Evolutionary conservation across 192 early-diverging fungal species (phyloP).

Genomic region (Podila minutissima): DNA sequence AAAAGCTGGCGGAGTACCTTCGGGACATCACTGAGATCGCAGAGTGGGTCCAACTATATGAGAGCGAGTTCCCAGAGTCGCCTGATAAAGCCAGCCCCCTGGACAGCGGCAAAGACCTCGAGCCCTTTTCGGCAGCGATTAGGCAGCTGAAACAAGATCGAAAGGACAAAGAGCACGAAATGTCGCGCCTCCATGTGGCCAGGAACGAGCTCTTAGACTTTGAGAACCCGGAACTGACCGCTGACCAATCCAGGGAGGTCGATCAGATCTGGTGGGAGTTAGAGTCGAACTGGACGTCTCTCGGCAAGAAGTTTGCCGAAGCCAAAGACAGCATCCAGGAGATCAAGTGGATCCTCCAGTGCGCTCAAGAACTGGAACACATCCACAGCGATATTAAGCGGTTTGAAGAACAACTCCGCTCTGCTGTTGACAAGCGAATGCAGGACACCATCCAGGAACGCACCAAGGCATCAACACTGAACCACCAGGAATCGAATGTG

Average conservation of each 20-base stretch:
- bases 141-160: slow-evolving; percentile 11
- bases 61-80: slow-evolving; percentile 26
- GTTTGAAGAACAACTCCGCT: slow-evolving; percentile 32
- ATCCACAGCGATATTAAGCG: slow-evolving; percentile 31
- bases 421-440: slow-evolving; percentile 22
- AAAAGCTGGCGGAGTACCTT: slow-evolving; percentile 15
- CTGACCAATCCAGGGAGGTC: slow-evolving; percentile 26
- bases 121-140: slow-evolving; percentile 22
- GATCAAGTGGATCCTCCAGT: slow-evolving; percentile 43
- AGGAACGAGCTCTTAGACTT: slow-evolving; percentile 41
- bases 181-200: slow-evolving; percentile 14
- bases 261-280: slow-evolving; percentile 29
- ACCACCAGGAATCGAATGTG: slow-evolving; percentile 34
- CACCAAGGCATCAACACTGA: slow-evolving; percentile 13
- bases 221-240: slow-evolving; percentile 30
- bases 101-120: slow-evolving; percentile 23
- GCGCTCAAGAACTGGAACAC: slow-evolving; percentile 35
- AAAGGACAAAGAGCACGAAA: slow-evolving; percentile 6
- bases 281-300: slow-evolving; percentile 15
- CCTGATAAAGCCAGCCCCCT: slow-evolving; percentile 20
- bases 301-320: slow-evolving; percentile 10
- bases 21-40: not conserved
- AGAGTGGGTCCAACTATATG: slow-evolving; percentile 18
- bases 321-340: slow-evolving; percentile 33
- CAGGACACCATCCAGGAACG: slow-evolving; percentile 30